Base-by-base conservation (phyloP, 2,329 filamentous ascomycete genomes). In the Phaeomoniella chlamydospora region DNA sequence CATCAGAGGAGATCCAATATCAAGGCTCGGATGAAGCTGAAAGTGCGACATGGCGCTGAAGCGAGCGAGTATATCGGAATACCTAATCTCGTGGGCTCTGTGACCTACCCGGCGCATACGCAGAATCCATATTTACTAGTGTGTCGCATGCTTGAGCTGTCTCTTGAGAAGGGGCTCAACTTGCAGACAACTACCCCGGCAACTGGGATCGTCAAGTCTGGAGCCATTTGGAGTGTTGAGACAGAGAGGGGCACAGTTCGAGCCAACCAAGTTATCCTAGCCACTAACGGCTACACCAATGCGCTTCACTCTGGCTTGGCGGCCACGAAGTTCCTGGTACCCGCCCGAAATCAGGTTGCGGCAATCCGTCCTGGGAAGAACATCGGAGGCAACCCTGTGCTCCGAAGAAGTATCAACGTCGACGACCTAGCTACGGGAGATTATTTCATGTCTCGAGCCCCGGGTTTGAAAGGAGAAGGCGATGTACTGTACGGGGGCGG, bases 201-300 rank as follows among this genome's bases (percentile, higher is more conserved):
- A 12, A 43, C 40, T 4, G 39, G 33, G 15, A 34, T 36, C 15
- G 19, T 13, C 4, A n/a, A 38, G 31, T 19, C 37, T 19, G 32
- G 32, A 15, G 9, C 6, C 9, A 32, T 29, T 5, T 47, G 45
- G 45, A 40, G 37, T n/a, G 51, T 70, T 1, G 36, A 53, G 19
- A 72, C 67, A 1, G 37, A 50, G 2, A 54, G 61, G 4, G 69
- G 68, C 2, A 42, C 36, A 0, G 56, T 72, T 5, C 40, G 17
- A 5, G 61, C 65, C 0, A 48, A 47, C 11, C 57, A 56, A 29
- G 61, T 72, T 9, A 56, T 73, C 4, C 49, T 72, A 19, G 68
- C 68, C 6, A 72, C 68, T 11, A 72, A 73, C 43, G 68, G 56
- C 11, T 72, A 71, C 48, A 67, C 67, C 4, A 62, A 38, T 62